Evolutionary conservation across 192 early-diverging fungal species (phyloP).

Genomic region (Coemansia sp.): DNA sequence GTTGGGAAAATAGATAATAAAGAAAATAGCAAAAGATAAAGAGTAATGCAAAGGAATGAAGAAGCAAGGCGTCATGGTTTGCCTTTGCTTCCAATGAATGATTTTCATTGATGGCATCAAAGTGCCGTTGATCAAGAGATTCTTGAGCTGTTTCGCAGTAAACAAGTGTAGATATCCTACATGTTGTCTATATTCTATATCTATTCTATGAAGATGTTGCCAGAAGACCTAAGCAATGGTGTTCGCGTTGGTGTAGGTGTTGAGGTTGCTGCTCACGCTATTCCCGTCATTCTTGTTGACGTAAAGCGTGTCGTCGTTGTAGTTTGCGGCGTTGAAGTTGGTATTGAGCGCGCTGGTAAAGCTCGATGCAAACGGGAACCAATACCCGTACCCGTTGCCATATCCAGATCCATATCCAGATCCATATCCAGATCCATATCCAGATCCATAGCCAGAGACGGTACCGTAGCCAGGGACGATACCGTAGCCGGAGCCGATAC

Average conservation of each 20-base stretch:
- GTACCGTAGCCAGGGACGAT: too few relatives aligned
- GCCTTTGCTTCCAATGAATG: too few relatives aligned
- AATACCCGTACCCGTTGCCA: neutral
- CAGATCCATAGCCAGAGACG: neutral
- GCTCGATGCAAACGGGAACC: neutral
- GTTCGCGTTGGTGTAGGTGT: conserved; percentile 4
- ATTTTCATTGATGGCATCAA: too few relatives aligned
- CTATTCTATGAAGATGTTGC: too few relatives aligned
- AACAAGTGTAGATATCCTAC: too few relatives aligned
- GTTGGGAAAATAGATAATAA: neutral
- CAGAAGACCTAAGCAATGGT: neutral
- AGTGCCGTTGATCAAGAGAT: too few relatives aligned
- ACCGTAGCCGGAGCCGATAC: too few relatives aligned
- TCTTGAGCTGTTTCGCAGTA: too few relatives aligned
- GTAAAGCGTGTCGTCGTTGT: conserved; percentile 11
- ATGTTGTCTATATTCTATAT: too few relatives aligned
- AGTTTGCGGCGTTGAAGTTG: conserved; percentile 8
- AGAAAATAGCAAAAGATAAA: neutral
- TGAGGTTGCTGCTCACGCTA: conserved; percentile 1
- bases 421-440: neutral
- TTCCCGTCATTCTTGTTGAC: conserved; percentile 2
- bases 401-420: neutral
- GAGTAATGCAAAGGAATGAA: too few relatives aligned
- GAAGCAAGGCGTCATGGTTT: too few relatives aligned
- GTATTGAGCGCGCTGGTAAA: conserved; percentile 7